A percentile compares a stretch with the other conserved stretches of the same genome.
Conservation (phyloP, 2,329 filamentous ascomycete genomes). For the Zasmidium angulare region DNA sequence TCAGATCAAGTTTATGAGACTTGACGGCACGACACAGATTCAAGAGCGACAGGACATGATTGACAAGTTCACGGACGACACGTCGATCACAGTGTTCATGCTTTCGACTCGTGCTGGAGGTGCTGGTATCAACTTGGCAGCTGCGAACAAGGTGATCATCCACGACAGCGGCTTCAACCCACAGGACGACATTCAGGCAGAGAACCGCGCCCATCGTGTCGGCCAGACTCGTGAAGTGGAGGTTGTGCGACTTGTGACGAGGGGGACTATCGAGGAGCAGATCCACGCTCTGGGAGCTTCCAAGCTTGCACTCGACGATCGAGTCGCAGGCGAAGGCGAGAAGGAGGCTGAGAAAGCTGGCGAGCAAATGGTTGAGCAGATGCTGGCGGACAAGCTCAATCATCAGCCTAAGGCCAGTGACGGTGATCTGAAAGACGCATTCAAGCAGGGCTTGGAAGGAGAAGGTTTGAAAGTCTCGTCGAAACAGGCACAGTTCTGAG, state of each 20-base stretch:
- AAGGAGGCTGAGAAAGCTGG: conserved; percentile 46
- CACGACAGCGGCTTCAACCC: conserved; percentile 98
- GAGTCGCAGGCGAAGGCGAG: conserved; percentile 61
- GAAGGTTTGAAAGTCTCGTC: conserved; percentile 41
- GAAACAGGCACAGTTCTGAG: conserved; percentile 29
- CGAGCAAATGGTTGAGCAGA: conserved; percentile 39
- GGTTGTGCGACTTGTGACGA: conserved; percentile 79
- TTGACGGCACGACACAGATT: conserved; percentile 82
- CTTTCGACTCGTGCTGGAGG: conserved; percentile 91
- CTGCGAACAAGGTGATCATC: conserved; percentile 95
- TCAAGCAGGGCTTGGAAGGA: conserved; percentile 41
- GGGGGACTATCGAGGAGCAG: conserved; percentile 84
- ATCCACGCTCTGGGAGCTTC: conserved; percentile 89
- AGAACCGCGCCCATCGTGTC: conserved; percentile 93
- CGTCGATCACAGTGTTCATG: conserved; percentile 82
- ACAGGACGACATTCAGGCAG: conserved; percentile 96
- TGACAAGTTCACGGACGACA: conserved; percentile 77
- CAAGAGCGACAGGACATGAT: conserved; percentile 82
- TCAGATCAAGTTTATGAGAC: conserved; percentile 74
- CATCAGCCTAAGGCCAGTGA: conserved; percentile 17
- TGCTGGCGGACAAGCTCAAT: conserved; percentile 42
- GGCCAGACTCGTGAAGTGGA: conserved; percentile 90
- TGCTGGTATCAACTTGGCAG: conserved; percentile 94
- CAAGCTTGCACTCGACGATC: conserved; percentile 84
- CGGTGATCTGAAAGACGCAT: conserved; percentile 43